phyloP scores from a whole-genome alignment of 164 flowering plant species.

The Cinnamomum micranthum region DNA sequence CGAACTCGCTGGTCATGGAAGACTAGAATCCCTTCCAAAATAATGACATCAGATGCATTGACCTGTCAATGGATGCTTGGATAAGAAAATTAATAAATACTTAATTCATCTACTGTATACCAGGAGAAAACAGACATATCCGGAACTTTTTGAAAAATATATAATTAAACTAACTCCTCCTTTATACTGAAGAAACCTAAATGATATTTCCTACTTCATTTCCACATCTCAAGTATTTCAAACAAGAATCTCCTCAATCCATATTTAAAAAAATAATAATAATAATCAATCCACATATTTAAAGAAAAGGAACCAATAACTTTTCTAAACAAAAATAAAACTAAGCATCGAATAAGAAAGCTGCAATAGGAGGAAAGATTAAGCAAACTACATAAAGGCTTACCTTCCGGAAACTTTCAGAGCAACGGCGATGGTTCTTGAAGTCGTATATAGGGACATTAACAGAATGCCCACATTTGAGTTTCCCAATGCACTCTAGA shows the following conservation, averaged over 20 bases:
- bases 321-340: neutral
- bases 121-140: too few species aligned
- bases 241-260: too few species aligned
- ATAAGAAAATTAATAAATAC: neutral
- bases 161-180: too few species aligned
- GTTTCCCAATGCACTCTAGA: constrained; percentile 64
- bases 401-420: constrained; percentile 86
- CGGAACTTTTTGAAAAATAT: too few species aligned
- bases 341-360: neutral
- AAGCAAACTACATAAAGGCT: constrained; percentile 3
- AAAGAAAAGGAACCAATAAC: too few species aligned
- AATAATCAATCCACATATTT: neutral
- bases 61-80: constrained; percentile 42
- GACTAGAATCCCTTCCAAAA: constrained; percentile 91
- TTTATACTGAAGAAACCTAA: too few species aligned
- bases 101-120: constrained; percentile 1
- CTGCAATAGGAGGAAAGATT: neutral
- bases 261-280: too few species aligned
- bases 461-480: constrained; percentile 66
- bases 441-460: constrained; percentile 95
- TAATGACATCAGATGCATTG: constrained; percentile 93
- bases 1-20: constrained; percentile 89
- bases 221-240: too few species aligned
- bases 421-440: constrained; percentile 70
- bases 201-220: too few species aligned